phyloP scores from a whole-genome alignment of 257 asterid genomes.

The Forsythia viridissima region DNA sequence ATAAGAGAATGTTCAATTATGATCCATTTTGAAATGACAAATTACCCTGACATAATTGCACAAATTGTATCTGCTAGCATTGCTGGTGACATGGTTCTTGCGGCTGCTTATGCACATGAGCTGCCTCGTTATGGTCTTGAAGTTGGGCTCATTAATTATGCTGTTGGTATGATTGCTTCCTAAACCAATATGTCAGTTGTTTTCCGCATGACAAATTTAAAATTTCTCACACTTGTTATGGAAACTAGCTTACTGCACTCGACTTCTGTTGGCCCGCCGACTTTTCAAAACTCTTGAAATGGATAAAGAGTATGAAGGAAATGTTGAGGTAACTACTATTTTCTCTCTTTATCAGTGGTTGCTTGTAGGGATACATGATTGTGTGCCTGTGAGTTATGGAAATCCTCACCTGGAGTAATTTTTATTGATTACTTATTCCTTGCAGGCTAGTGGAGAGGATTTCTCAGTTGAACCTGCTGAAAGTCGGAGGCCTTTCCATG shows the following conservation, averaged over 20 bases:
- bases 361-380: background rate
- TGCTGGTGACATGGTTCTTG: background rate
- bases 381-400: background rate
- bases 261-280: too few species aligned
- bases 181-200: background rate
- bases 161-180: background rate
- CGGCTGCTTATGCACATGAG: background rate
- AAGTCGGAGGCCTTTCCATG: background rate
- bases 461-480: background rate
- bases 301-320: too few species aligned
- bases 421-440: background rate
- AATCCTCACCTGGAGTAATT: background rate
- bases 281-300: too few species aligned
- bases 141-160: background rate
- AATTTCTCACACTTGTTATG: background rate
- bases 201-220: background rate
- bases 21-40: background rate
- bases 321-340: too few species aligned
- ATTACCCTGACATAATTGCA: background rate
- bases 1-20: background rate
- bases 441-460: background rate
- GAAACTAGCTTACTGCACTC: background rate
- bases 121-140: background rate
- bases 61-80: background rate
- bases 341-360: background rate